These are phyloP conservation scores for Aspergillus spinulosporus DNA, from an alignment of 2,329 filamentous ascomycete genomes.

Conservation along the genomic window DNA sequence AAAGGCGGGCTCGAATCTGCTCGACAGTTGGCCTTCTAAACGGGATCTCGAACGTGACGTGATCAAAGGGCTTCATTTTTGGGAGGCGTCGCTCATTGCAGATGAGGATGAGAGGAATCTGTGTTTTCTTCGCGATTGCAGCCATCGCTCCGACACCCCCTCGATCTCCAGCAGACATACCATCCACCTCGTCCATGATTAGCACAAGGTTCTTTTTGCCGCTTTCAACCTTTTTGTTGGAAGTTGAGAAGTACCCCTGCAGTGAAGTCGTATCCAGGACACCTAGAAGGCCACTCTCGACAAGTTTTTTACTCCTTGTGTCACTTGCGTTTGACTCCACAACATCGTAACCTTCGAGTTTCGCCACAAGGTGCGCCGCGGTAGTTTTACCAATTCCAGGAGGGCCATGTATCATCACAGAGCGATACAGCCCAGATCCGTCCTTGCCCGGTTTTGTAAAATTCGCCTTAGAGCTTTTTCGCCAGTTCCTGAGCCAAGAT, in stretches of 20 bases:
- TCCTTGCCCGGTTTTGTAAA: conserved; percentile 84
- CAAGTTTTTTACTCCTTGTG: conserved; percentile 90
- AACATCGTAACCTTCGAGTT: conserved; percentile 88
- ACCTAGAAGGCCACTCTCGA: conserved; percentile 83
- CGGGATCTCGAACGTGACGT: conserved; percentile 76
- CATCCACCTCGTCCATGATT: conserved; percentile 99
- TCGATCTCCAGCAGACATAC: conserved; percentile 95
- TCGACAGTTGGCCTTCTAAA: conserved; percentile 90
- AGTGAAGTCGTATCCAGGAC: conserved; percentile 92
- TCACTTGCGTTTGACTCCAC: conserved; percentile 96
- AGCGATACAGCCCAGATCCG: conserved; percentile 77
- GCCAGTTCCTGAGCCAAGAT: conserved; percentile 80
- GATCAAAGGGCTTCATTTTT: conserved; percentile 98
- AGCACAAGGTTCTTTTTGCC: conserved; percentile 90
- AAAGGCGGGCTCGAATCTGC: conserved; percentile 86
- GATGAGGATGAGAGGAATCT: conserved; percentile 92
- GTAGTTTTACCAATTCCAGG: conserved; percentile 98
- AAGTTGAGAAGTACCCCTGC: conserved; percentile 82
- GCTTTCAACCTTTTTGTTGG: conserved; percentile 75
- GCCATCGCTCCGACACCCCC: conserved; percentile 93
- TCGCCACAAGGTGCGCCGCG: conserved; percentile 89
- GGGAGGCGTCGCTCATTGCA: conserved; percentile 91
- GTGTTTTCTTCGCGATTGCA: conserved; percentile 91
- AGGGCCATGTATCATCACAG: conserved; percentile 93
- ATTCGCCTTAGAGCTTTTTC: conserved; percentile 71